A percentile compares a stretch with the other conserved stretches of the same genome.
Evolutionary conservation across 192 early-diverging fungal genomes (phyloP).

Genomic region (Backusella westeae): DNA sequence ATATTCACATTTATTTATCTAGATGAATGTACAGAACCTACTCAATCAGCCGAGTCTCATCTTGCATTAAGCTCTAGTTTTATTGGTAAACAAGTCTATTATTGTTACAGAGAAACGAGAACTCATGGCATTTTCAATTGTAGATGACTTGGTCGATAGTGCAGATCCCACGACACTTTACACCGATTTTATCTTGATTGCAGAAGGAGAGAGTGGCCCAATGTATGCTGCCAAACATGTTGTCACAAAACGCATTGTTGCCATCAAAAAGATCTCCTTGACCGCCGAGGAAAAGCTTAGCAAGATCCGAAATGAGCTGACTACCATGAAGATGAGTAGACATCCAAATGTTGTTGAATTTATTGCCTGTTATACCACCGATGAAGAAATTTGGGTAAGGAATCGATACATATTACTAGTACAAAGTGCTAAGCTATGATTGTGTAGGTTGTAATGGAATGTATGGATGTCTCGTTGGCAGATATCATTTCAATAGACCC

Average conservation of each 20-base stretch:
- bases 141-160: conserved; percentile 71
- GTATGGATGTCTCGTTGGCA: conserved; percentile 97
- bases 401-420: too few species aligned
- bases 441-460: conserved; percentile 84
- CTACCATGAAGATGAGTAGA: conserved; percentile 83
- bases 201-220: conserved; percentile 90
- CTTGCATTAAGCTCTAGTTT: conserved; percentile 12
- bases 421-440: too few species aligned
- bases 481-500: conserved; percentile 92
- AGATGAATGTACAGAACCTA: neutral
- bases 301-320: conserved; percentile 86
- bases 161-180: conserved; percentile 81
- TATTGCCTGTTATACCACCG: conserved; percentile 78
- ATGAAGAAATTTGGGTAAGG: conserved; percentile 82
- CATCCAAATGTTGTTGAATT: conserved; percentile 97
- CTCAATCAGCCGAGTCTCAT: conserved; percentile 1
- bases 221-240: conserved; percentile 82
- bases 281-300: conserved; percentile 87
- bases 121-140: neutral
- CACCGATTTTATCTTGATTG: conserved; percentile 84
- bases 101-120: neutral
- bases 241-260: conserved; percentile 45
- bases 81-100: conserved; percentile 17
- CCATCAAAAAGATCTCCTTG: conserved; percentile 90
- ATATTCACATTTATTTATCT: neutral